Evolutionary conservation across 345 rosid genomes (phyloP), one percentile per base, ranked within the genome.

Genomic region (Sisymbrium irio): DNA sequence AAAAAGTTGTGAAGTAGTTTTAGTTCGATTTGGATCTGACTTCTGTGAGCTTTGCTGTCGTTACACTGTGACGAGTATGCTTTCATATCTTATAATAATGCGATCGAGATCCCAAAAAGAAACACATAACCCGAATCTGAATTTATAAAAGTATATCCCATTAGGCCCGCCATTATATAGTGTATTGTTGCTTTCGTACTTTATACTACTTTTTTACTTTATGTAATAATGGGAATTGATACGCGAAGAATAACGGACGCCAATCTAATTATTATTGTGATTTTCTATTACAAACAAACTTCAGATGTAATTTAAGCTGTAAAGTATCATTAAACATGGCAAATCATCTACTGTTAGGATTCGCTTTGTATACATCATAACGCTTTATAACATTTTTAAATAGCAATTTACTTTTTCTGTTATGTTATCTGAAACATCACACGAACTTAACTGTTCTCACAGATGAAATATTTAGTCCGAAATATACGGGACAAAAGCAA

Each of bases 11-110:
- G 50, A 71, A 28, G 45, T 32, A 72, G 76, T 72, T 62, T 17
- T 41, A 20, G 28, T 64, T 54, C 77, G 64, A 64, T 64, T 73
- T 73, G 57, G 14, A 33, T 64, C 77, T 7, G 64, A 22, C 46
- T 46, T 58, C 36, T 13, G 25, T 66, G 66, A 22, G 9, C 1
- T 39, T 46, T 65, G 17, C 17, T 65, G 35, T 65, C 72, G 42
- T 74, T 57, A 57, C 35, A 65, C 18, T 3, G 65, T 57, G 72
- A 74, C 65, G 60, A 56, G 66, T 32, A 65, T 64, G 19, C 39
- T 54, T 32, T 20, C 37, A 13, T 50, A 37, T 65, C 19, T 46
- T 44, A 18, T 32, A 32, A 4, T 62, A 28, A 39, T 62, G 62
- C 45, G 25, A 71, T 18, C 12, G 42, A 51, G 62, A 25, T 62